A percentile compares a stretch with the other conserved stretches of the same genome.
These are phyloP conservation scores for Spiraea crenata DNA, from an alignment of 331 rosid genomes.

Conservation along the genomic window DNA sequence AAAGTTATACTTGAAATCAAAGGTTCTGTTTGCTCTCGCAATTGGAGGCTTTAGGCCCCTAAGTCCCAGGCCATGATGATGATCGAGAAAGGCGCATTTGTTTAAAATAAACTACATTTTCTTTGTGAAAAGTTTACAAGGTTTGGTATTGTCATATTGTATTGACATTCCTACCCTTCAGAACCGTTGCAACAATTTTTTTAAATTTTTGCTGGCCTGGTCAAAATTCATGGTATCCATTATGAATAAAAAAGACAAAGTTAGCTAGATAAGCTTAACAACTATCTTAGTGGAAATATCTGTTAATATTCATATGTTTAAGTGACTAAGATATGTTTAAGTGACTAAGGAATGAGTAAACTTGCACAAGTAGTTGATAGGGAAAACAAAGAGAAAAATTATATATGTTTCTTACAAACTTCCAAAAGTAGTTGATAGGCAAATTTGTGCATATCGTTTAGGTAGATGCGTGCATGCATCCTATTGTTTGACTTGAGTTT, in stretches of 20 bases:
- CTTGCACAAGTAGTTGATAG: too few species aligned
- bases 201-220: constrained; percentile 3
- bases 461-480: too few species aligned
- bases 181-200: constrained; percentile 25
- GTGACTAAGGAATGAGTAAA: too few species aligned
- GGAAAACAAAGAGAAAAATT: too few species aligned
- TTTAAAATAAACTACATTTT: constrained; percentile 17
- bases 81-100: constrained; percentile 35
- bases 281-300: constrained; percentile 10
- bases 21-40: constrained; percentile 27
- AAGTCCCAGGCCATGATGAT: constrained; percentile 30
- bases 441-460: too few species aligned
- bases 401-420: too few species aligned
- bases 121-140: not conserved
- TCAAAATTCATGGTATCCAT: constrained; percentile 12
- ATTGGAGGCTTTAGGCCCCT: constrained; percentile 36
- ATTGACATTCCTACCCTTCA: constrained; percentile 30
- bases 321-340: too few species aligned
- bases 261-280: constrained; percentile 1
- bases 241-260: not conserved
- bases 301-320: constrained; percentile 3
- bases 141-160: constrained; percentile 11
- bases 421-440: too few species aligned
- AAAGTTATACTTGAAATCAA: constrained; percentile 53
- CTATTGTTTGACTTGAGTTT: too few species aligned